Percentiles rank a stretch among this genome's conserved stretches.
These are phyloP conservation scores for Buddleja alternifolia DNA, from an alignment of 257 asterid genomes.

Conservation along the genomic window DNA sequence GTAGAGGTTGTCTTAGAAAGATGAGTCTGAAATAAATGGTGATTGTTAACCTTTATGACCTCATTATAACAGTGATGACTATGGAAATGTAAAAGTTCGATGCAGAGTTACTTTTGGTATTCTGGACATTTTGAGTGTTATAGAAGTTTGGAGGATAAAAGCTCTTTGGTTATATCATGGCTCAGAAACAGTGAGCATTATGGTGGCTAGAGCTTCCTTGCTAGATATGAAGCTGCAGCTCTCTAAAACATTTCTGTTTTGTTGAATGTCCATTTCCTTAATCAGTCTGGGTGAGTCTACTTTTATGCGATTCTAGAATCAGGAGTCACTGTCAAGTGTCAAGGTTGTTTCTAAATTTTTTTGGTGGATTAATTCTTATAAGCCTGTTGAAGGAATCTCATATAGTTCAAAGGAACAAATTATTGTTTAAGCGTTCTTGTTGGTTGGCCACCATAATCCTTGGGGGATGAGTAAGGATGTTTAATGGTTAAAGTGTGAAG, in stretches of 20 bases:
- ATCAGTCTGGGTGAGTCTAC: not conserved
- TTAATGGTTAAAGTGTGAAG: no score
- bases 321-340: conserved; percentile 5
- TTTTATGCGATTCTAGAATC: not conserved
- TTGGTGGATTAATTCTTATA: not conserved
- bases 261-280: not conserved
- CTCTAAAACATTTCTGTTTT: not conserved
- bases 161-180: conserved; percentile 2
- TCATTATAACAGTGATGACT: not conserved
- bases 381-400: not conserved
- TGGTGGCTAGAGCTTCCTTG: conserved; percentile 1
- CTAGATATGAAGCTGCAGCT: not conserved
- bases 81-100: not conserved
- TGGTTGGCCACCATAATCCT: no score
- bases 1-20: not conserved
- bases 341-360: not conserved
- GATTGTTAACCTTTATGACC: not conserved
- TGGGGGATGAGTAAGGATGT: no score
- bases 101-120: not conserved
- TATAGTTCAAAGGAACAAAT: no score
- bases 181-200: not conserved
- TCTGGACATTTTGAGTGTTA: not conserved
- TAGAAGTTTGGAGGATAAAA: not conserved
- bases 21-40: not conserved
- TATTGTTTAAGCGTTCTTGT: no score